Conservation (phyloP, 306 rosid species). For the Cucumis melo region DNA sequence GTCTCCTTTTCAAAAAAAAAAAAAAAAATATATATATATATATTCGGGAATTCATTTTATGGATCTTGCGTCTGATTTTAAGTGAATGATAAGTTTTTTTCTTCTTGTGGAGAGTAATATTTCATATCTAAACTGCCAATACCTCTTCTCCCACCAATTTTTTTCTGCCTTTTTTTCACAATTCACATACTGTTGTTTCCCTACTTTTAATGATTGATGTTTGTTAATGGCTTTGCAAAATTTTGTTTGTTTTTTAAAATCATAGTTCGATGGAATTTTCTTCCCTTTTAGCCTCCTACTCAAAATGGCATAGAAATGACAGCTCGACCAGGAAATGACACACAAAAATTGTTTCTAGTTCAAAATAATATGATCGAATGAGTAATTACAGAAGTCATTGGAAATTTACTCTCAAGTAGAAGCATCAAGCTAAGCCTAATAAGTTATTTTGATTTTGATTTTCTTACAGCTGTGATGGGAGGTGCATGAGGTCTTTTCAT, state of each 20-base stretch:
- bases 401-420: background rate
- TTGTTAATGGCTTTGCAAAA: background rate
- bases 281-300: background rate
- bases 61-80: background rate
- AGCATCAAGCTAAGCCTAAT: background rate
- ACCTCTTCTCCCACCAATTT: background rate
- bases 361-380: background rate
- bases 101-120: background rate
- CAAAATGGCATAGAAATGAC: background rate
- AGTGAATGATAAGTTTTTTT: background rate
- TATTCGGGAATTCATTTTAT: too few relatives aligned
- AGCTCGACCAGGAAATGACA: background rate
- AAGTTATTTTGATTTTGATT: background rate
- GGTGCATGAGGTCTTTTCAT: constrained; percentile 91
- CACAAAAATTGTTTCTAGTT: background rate
- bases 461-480: constrained; percentile 74
- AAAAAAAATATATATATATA: too few relatives aligned
- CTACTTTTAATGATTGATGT: background rate
- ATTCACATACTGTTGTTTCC: background rate
- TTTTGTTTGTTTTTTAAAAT: background rate
- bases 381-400: background rate
- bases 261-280: background rate
- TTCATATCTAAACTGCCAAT: background rate
- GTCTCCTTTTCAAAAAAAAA: too few relatives aligned
- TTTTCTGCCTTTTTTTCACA: background rate